Conservation (phyloP, 2,329 filamentous ascomycete genomes). For the Aspergillus pseudoglaucus region DNA sequence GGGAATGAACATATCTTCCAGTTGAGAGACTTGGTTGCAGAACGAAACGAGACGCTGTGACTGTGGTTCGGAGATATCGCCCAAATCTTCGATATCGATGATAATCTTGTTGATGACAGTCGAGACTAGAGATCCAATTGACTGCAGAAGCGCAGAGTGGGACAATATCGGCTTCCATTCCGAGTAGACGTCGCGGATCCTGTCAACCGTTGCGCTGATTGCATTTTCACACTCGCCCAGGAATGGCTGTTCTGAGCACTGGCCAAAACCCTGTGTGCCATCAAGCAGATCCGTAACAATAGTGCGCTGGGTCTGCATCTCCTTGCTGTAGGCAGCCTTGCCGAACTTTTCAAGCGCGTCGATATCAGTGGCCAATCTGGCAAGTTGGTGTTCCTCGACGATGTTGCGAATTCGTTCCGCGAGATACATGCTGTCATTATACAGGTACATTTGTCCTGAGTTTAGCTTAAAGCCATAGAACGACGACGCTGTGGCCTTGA, state of each 20-base stretch:
- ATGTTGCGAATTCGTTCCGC: slow-evolving; percentile 48
- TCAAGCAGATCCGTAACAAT: slow-evolving; percentile 58
- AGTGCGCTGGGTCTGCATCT: slow-evolving; percentile 60
- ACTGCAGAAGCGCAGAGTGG: slow-evolving; percentile 55
- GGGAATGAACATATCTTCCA: slow-evolving; percentile 52
- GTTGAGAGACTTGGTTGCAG: slow-evolving; percentile 49
- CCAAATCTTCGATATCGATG: slow-evolving; percentile 55
- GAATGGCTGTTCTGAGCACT: slow-evolving; percentile 54
- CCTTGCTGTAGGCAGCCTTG: slow-evolving; percentile 55
- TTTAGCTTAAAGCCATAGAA: slow-evolving; percentile 40
- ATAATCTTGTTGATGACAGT: slow-evolving; percentile 55
- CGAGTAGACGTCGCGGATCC: slow-evolving; percentile 50
- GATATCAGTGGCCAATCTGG: slow-evolving; percentile 49
- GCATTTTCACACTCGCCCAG: slow-evolving; percentile 55
- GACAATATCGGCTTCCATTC: slow-evolving; percentile 55
- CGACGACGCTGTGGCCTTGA: slow-evolving; percentile 42
- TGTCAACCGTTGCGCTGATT: slow-evolving; percentile 51
- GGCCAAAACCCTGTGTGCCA: slow-evolving; percentile 55
- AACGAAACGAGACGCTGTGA: slow-evolving; percentile 53
- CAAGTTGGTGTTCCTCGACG: slow-evolving; percentile 39
- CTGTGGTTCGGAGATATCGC: slow-evolving; percentile 59
- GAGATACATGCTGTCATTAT: slow-evolving; percentile 58
- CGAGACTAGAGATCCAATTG: slow-evolving; percentile 52
- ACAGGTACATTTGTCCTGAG: slow-evolving; percentile 57
- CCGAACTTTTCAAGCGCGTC: slow-evolving; percentile 53